Conservation (phyloP, 106 monocot species). For the Apostasia ramifera region DNA sequence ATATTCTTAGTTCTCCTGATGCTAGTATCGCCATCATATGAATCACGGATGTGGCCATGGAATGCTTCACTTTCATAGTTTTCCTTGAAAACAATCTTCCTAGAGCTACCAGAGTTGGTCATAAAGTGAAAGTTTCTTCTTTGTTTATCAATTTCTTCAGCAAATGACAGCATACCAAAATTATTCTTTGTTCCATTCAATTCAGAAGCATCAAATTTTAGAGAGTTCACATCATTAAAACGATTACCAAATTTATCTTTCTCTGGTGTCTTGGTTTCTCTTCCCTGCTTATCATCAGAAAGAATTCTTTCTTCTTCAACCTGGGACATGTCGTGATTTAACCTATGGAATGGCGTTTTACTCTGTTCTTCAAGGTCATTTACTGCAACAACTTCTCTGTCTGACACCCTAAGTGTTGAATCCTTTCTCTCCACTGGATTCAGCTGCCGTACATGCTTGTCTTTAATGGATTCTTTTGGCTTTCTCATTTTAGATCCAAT, state of each 20-base stretch:
- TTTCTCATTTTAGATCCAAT: constrained; percentile 13
- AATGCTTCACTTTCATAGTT: constrained; percentile 9
- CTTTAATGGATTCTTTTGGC: constrained; percentile 27
- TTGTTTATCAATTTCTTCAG: constrained; percentile 25
- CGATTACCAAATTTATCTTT: neutral
- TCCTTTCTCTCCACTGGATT: constrained; percentile 7
- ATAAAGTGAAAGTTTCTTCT: constrained; percentile 26
- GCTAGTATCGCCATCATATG: neutral
- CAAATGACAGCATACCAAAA: constrained; percentile 24
- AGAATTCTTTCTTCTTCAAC: constrained; percentile 9
- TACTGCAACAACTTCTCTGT: neutral
- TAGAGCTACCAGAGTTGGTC: constrained; percentile 21
- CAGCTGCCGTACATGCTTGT: constrained; percentile 15
- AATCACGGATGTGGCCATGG: constrained; percentile 11
- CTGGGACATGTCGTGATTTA: constrained; percentile 5
- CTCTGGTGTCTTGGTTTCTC: neutral
- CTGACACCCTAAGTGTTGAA: neutral
- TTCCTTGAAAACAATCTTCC: constrained; percentile 25
- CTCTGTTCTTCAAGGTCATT: neutral
- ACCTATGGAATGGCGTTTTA: neutral
- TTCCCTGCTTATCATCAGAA: constrained; percentile 7
- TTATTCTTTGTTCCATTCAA: constrained; percentile 1
- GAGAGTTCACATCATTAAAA: neutral
- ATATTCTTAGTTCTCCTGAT: constrained; percentile 9
- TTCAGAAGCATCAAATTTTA: neutral